Conservation (phyloP, 208 protist species). For the Trypanosoma congolense region DNA sequence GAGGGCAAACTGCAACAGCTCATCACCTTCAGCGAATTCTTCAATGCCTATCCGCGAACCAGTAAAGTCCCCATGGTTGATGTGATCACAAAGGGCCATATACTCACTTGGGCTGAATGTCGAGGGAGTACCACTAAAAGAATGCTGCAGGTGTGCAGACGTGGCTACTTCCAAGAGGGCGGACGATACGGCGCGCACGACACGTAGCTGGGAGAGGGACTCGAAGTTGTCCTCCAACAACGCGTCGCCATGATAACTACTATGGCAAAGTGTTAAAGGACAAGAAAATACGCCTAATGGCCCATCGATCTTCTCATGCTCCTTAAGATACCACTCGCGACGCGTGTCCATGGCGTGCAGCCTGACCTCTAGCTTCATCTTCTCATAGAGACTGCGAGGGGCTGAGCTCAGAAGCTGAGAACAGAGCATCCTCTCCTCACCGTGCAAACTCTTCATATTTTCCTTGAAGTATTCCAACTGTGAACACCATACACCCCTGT, state of each 20-base stretch:
- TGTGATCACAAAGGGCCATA: slow-evolving; percentile 52
- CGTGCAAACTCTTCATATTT: slow-evolving; percentile 46
- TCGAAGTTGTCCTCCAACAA: not conserved
- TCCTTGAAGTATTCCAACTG: slow-evolving; percentile 61
- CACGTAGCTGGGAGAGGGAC: slow-evolving; percentile 12
- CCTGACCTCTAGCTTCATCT: slow-evolving; percentile 52
- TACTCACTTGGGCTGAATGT: slow-evolving; percentile 41
- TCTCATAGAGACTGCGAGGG: slow-evolving; percentile 40
- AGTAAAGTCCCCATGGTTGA: slow-evolving; percentile 48
- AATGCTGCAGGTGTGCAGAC: not conserved
- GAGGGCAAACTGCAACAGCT: slow-evolving; percentile 43
- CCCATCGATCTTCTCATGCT: slow-evolving; percentile 14
- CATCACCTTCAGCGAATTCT: slow-evolving; percentile 45
- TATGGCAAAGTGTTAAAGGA: slow-evolving; percentile 11
- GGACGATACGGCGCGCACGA: slow-evolving; percentile 12
- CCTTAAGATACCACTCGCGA: slow-evolving; percentile 70
- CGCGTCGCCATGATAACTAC: not conserved
- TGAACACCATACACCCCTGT: slow-evolving; percentile 59
- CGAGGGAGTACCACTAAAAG: not conserved
- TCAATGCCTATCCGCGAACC: slow-evolving; percentile 34
- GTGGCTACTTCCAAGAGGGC: not conserved
- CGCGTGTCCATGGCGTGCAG: slow-evolving; percentile 64
- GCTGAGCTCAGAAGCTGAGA: slow-evolving; percentile 31
- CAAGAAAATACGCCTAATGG: slow-evolving; percentile 17
- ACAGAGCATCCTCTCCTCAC: slow-evolving; percentile 40